Evolutionary conservation across 228 moss, liverwort and hornwort species (phyloP), one percentile per base, ranked within the genome.

Genomic region (Sphagnum magellanicum): DNA sequence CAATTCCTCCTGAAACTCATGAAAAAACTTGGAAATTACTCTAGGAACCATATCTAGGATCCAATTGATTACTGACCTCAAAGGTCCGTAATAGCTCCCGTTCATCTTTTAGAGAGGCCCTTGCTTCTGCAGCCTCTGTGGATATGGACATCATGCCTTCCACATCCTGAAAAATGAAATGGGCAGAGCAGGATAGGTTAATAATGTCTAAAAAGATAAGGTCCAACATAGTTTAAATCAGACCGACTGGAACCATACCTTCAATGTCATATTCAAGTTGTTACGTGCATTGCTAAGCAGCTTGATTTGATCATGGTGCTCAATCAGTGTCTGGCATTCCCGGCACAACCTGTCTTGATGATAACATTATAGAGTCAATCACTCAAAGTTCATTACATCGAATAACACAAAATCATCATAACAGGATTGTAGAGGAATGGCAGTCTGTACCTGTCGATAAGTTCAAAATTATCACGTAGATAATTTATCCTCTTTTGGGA

Each of bases 61-160:
- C 59, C 59, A 59, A 32, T 32, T 32, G 32, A 32, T 32, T 32
- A 55, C 63, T 65, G 74, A 95, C 95, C 91, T 98, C 98, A 79
- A 98, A 98, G 57, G 94, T 98, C 60, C 92, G 85, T 69, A 98
- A 82, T 53, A 98, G 64, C 74, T 98, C 98, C 70, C 90, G 79
- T 65, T 98, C 98, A 82, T 98, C 94, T 71, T 84, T 89, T 64
- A 98, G 86, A 59, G 93, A 93, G 52, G 89, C 86, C 71, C 91
- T 82, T 73, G 98, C 98, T 84, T 92, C 98, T 70, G 90, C 87
- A 67, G 94, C 98, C 83, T 98, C 98, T 64, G 91, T 90, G 69
- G 94, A 93, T 74, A 98, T 98, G 69, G 94, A 98, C 98, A 98
- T 98, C 98, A 98, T 98, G 76, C 98, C 98, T 78, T 98, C 92